Conservation (phyloP, 2,329 filamentous ascomycete species). For the Stagonosporopsis chrysanthemi region DNA sequence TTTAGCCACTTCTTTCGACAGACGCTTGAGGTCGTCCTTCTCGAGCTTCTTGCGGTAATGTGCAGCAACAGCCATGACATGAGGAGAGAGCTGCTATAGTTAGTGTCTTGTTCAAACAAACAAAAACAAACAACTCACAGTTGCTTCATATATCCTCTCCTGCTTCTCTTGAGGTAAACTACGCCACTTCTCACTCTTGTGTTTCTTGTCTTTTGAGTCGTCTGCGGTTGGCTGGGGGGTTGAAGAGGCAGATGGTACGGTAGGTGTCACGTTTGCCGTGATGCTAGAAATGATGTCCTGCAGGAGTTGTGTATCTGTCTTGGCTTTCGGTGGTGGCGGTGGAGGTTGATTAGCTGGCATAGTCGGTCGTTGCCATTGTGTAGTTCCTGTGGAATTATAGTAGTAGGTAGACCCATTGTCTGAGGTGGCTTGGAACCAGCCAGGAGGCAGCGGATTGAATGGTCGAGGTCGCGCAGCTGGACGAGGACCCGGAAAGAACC, state of each 20-base stretch:
- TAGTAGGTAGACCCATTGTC: conserved; percentile 79
- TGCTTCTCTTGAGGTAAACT: conserved; percentile 79
- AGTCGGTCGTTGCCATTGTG: conserved; percentile 83
- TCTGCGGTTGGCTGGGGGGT: conserved; percentile 69
- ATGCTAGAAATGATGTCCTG: conserved; percentile 80
- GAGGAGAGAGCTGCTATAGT: conserved; percentile 73
- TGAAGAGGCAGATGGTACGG: conserved; percentile 62
- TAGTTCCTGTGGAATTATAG: conserved; percentile 75
- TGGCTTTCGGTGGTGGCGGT: conserved; percentile 66
- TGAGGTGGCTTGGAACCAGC: conserved; percentile 80
- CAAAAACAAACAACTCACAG: conserved; percentile 63
- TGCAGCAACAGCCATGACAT: conserved; percentile 84
- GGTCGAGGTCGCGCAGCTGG: conserved; percentile 60
- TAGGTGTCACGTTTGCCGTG: conserved; percentile 70
- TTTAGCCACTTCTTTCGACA: conserved; percentile 77
- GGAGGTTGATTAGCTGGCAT: conserved; percentile 68
- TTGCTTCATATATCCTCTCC: conserved; percentile 94
- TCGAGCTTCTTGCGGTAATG: conserved; percentile 88
- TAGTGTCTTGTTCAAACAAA: conserved; percentile 4
- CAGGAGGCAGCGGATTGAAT: conserved; percentile 71
- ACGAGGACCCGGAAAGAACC: conserved; percentile 60
- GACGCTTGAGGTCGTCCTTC: conserved; percentile 74
- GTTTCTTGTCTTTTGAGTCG: conserved; percentile 62
- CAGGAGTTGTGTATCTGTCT: conserved; percentile 76
- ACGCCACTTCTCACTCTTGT: conserved; percentile 71